phyloP scores from a whole-genome alignment of 208 protist species.

The Leishmania aethiopica region DNA sequence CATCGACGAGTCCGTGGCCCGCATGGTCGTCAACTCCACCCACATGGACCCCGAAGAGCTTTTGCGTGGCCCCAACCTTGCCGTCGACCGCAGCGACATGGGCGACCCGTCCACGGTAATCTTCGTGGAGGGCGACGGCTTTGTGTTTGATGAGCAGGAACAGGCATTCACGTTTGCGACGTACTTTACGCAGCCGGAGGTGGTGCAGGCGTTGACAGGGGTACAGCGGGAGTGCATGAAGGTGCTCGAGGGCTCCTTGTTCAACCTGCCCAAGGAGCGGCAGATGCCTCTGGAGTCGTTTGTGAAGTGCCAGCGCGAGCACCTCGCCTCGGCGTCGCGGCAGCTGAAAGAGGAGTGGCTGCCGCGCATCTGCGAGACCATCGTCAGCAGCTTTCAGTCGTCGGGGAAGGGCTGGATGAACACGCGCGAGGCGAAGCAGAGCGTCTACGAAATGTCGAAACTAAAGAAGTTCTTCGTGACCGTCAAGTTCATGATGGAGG shows the following conservation, averaged over 20 bases:
- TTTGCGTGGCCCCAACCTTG: constrained; percentile 77
- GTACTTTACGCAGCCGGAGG: constrained; percentile 94
- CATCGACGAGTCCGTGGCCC: constrained; percentile 71
- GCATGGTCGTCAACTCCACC: constrained; percentile 79
- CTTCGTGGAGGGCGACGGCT: constrained; percentile 48
- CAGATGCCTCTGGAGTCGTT: constrained; percentile 91
- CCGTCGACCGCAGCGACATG: constrained; percentile 63
- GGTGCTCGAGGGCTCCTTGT: constrained; percentile 89
- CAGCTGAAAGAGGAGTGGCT: constrained; percentile 94
- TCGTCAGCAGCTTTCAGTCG: constrained; percentile 87
- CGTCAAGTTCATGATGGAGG: constrained; percentile 98
- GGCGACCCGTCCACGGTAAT: constrained; percentile 71
- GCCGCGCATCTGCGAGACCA: constrained; percentile 86
- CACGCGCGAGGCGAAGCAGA: constrained; percentile 92
- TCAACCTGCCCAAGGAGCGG: constrained; percentile 88
- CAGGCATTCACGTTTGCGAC: constrained; percentile 91
- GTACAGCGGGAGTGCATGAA: constrained; percentile 90
- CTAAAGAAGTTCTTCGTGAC: constrained; percentile 97
- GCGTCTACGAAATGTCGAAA: constrained; percentile 98
- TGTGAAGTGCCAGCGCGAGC: constrained; percentile 78
- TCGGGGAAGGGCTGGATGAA: constrained; percentile 99
- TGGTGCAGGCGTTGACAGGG: constrained; percentile 88
- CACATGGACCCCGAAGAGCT: constrained; percentile 90
- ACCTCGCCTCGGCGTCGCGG: constrained; percentile 62
- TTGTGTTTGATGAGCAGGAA: constrained; percentile 80